Conservation (phyloP, 345 rosid species). For the Salix exigua region DNA sequence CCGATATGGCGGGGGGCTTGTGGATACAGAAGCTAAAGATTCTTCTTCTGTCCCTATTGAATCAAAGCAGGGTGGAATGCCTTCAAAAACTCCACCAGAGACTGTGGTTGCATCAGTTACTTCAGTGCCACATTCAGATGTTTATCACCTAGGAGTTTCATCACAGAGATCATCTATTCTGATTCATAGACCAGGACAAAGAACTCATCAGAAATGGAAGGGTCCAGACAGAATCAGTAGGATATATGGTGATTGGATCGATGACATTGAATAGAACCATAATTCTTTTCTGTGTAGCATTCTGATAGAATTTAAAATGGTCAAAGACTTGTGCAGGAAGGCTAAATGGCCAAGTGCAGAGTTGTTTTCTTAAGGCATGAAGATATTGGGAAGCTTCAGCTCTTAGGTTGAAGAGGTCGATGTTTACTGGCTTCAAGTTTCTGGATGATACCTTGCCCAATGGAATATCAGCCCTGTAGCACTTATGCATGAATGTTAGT, state of each 20-base stretch:
- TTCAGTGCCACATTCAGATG: conserved; percentile 56
- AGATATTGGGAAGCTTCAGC: conserved; percentile 12
- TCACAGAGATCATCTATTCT: conserved; percentile 65
- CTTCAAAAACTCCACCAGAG: conserved; percentile 53
- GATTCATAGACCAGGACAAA: conserved; percentile 74
- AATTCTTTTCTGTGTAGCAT: conserved; percentile 8
- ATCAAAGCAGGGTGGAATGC: conserved; percentile 54
- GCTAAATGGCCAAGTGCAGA: conserved; percentile 5
- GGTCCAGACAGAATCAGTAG: conserved; percentile 94
- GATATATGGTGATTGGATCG: conserved; percentile 99
- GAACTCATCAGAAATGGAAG: conserved; percentile 88
- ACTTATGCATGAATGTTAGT: neutral
- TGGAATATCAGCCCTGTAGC: neutral
- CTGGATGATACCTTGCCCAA: neutral
- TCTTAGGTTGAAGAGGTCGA: conserved; percentile 2
- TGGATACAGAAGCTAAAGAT: conserved; percentile 59
- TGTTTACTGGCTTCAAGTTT: conserved; percentile 15
- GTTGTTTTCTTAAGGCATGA: neutral
- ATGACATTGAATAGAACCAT: conserved; percentile 59
- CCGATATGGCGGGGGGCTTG: conserved; percentile 77
- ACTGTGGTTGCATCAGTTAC: conserved; percentile 37
- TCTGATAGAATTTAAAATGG: neutral
- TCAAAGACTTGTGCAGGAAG: conserved; percentile 1
- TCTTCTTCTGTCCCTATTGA: conserved; percentile 49
- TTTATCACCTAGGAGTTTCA: conserved; percentile 57